Percentiles rank a stretch among this genome's conserved stretches.
Evolutionary conservation across 768 basidiomycete genomes (phyloP).

Genomic region (Pulveroboletus sp.): DNA sequence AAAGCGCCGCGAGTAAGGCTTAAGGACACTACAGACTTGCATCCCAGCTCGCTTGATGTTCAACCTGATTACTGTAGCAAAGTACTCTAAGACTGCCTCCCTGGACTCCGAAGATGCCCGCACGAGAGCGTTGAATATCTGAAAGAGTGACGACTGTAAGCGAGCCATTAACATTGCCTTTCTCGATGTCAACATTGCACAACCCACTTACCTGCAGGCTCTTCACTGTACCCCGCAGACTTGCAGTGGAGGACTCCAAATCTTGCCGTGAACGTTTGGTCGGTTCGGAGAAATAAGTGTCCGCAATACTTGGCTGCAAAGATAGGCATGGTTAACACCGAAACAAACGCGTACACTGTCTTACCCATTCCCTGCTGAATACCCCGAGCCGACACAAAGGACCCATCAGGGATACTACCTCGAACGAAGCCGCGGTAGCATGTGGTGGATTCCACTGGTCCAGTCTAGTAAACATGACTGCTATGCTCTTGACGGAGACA

Average conservation of each 20-base stretch:
- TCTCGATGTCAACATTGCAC: background rate
- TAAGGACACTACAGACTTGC: constrained; percentile 48
- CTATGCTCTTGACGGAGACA: constrained; percentile 78
- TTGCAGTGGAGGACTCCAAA: constrained; percentile 77
- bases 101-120: constrained; percentile 73
- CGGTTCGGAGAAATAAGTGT: constrained; percentile 82
- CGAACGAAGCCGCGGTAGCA: constrained; percentile 59
- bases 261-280: constrained; percentile 71
- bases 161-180: background rate
- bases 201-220: constrained; percentile 62
- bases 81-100: constrained; percentile 80
- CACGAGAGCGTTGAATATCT: constrained; percentile 84
- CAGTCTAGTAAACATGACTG: constrained; percentile 72
- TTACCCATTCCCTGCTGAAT: constrained; percentile 87
- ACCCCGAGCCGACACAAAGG: constrained; percentile 81
- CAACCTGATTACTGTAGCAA: constrained; percentile 65
- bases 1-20: background rate
- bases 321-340: background rate
- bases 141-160: constrained; percentile 64
- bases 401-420: constrained; percentile 69
- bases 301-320: constrained; percentile 65
- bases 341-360: constrained; percentile 8
- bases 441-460: constrained; percentile 65
- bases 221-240: constrained; percentile 81
- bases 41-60: constrained; percentile 90